Evolutionary conservation across 306 rosid species (phyloP).

Genomic region (Psophocarpus tetragonolobus): DNA sequence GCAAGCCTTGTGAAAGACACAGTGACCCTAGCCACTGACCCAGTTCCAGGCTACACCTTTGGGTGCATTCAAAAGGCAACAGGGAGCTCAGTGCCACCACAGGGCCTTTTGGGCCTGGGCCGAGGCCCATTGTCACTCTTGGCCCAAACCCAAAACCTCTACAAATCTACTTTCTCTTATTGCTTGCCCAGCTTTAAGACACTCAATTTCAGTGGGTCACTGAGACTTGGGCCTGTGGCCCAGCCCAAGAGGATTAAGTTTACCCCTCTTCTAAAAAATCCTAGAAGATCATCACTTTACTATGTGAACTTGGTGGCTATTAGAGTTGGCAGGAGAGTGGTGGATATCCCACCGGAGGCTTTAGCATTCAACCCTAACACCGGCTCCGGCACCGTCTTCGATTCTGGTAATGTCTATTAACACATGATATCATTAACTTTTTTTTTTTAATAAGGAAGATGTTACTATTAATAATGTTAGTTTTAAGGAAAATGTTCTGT

Average conservation of each 20-base stretch:
- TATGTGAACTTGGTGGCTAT: constrained; percentile 69
- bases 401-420: constrained; percentile 62
- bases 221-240: constrained; percentile 81
- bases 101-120: constrained; percentile 89
- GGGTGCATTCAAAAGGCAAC: constrained; percentile 77
- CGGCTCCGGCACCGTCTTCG: constrained; percentile 86
- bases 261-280: constrained; percentile 83
- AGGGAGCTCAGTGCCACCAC: constrained; percentile 69
- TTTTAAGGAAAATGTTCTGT: too few species aligned
- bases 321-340: constrained; percentile 73
- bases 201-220: constrained; percentile 67
- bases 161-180: constrained; percentile 87
- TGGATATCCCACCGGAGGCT: constrained; percentile 74
- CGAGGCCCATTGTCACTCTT: constrained; percentile 86
- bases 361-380: constrained; percentile 79
- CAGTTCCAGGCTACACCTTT: constrained; percentile 63
- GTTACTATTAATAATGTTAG: too few species aligned
- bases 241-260: constrained; percentile 83
- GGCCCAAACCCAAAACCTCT: constrained; percentile 71
- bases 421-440: too few species aligned
- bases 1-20: constrained; percentile 74
- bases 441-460: too few species aligned
- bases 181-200: constrained; percentile 90
- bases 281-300: constrained; percentile 84
- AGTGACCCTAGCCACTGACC: constrained; percentile 70